Percentiles rank a stretch among this genome's conserved stretches.
Evolutionary conservation across 768 basidiomycete species (phyloP).

Genomic region (Dendrothele bispora): DNA sequence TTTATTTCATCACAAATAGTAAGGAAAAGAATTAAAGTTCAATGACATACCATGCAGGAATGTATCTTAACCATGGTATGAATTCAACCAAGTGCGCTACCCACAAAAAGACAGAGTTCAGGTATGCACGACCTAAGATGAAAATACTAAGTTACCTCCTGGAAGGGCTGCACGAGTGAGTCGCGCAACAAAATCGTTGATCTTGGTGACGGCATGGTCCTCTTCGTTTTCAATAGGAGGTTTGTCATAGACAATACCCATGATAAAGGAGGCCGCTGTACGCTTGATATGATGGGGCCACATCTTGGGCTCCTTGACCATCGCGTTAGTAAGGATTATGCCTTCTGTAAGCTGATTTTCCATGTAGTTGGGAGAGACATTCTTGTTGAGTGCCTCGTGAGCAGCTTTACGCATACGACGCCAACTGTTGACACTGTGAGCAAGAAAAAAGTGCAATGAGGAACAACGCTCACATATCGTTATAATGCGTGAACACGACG

Average conservation of each 20-base stretch:
- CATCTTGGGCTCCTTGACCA: slow-evolving; percentile 17
- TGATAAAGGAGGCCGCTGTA: slow-evolving; percentile 1
- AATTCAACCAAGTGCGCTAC: slow-evolving; percentile 27
- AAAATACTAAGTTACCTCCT: slow-evolving; percentile 11
- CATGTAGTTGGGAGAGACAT: slow-evolving; percentile 14
- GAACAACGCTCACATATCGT: slow-evolving; percentile 13
- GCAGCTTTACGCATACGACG: slow-evolving; percentile 24
- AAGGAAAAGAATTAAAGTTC: background rate
- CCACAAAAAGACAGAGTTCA: background rate
- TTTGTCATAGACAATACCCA: slow-evolving; percentile 3
- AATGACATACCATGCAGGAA: slow-evolving; percentile 9
- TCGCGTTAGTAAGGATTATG: slow-evolving; percentile 17
- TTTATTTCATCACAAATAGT: background rate
- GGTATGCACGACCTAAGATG: background rate
- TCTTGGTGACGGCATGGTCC: slow-evolving; percentile 2
- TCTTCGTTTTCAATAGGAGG: background rate
- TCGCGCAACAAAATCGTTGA: slow-evolving; percentile 17
- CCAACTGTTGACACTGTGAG: slow-evolving; percentile 18
- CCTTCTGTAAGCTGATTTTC: slow-evolving; percentile 21
- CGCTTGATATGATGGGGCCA: slow-evolving; percentile 27
- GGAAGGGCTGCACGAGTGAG: slow-evolving; percentile 26
- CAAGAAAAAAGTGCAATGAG: slow-evolving; percentile 6
- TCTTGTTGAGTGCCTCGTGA: slow-evolving; percentile 25
- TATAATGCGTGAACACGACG: slow-evolving; percentile 19
- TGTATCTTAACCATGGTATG: slow-evolving; percentile 25